Conservation (phyloP, 495 filamentous ascomycete genomes). For the Tetracladium setigerum region DNA sequence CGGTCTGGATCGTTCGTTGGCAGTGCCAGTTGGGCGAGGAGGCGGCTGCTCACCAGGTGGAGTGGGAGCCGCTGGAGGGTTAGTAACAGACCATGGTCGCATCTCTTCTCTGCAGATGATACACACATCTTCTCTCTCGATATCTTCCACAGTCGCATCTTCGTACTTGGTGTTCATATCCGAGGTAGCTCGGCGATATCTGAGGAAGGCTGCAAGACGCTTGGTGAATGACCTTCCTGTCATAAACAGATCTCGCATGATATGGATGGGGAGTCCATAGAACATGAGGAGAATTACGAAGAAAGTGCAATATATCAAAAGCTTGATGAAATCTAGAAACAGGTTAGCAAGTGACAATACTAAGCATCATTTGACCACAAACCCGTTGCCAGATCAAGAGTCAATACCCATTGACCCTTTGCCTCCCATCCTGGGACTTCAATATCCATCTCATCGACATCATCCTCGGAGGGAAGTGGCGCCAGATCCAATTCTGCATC, state of each 20-base stretch:
- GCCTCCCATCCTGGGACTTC: conserved; percentile 96
- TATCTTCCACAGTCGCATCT: conserved; percentile 83
- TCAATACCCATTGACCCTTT: conserved; percentile 89
- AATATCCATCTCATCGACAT: conserved; percentile 86
- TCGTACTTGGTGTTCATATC: conserved; percentile 91
- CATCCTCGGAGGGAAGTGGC: conserved; percentile 57
- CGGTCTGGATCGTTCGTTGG: conserved; percentile 75
- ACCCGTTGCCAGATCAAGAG: conserved; percentile 80
- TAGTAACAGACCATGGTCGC: conserved; percentile 57
- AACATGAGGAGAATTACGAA: conserved; percentile 89
- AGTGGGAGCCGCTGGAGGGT: conserved; percentile 21
- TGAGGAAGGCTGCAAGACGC: conserved; percentile 76
- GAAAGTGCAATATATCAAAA: conserved; percentile 81
- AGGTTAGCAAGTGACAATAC: conserved; percentile 16
- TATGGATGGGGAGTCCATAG: conserved; percentile 93
- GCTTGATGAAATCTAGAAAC: conserved; percentile 73
- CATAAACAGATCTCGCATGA: conserved; percentile 89
- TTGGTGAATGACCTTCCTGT: conserved; percentile 87
- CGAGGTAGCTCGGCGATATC: conserved; percentile 79
- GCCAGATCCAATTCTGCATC: conserved; percentile 16
- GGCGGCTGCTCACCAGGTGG: conserved; percentile 29
- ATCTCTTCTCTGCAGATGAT: conserved; percentile 98
- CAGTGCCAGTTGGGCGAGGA: conserved; percentile 30
- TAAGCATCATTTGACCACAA: conserved; percentile 16
- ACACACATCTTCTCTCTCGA: conserved; percentile 80